Evolutionary conservation across 1,284 basidiomycete species (phyloP), one percentile per base, ranked within the genome.

Genomic region (Omphalotus olearius): DNA sequence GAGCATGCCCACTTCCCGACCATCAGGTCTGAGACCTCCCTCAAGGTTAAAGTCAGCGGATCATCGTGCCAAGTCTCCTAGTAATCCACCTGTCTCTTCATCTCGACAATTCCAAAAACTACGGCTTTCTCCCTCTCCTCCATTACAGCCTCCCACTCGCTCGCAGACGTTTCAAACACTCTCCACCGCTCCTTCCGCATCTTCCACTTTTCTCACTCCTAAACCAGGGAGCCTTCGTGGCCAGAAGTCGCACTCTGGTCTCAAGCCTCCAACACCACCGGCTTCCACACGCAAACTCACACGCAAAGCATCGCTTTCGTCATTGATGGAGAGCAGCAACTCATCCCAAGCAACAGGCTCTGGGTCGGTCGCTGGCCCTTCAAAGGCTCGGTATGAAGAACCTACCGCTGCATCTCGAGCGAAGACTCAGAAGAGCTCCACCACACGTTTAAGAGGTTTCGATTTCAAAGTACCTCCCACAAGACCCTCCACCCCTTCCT

Each of bases 331-430:
- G 65, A 66, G 18, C 20, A 73, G 52, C 30, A 77, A 66, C 50
- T 73, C 76, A 47, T 64, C 78, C 52, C 79, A 82, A 63, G 76
- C 76, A 52, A 74, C 78, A 70, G 75, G 76, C 64, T 76, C 79
- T 59, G 76, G 75, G 58, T 66, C 69, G 52, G 60, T 64, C 57
- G 64, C 69, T 49, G 60, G 69, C 33, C 66, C 71, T 47, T 62
- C 66, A 39, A 67, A 72, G 66, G 63, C 73, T 58, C 68, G 79
- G 63, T 91, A 91, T 62, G 82, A 87, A 52, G 79, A 85, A 45
- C 81, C 88, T 0, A 91, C 88, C 14, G 85, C 83, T 7, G 84
- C 88, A 25, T 91, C 88, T 16, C 79, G 83, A 59, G 88, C 88
- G 35, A 89, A 86, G 66, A 71, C 74, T 13, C 83, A 85, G 58